Evolutionary conservation across 345 rosid genomes (phyloP).

Genomic region (Acer yangbiense): DNA sequence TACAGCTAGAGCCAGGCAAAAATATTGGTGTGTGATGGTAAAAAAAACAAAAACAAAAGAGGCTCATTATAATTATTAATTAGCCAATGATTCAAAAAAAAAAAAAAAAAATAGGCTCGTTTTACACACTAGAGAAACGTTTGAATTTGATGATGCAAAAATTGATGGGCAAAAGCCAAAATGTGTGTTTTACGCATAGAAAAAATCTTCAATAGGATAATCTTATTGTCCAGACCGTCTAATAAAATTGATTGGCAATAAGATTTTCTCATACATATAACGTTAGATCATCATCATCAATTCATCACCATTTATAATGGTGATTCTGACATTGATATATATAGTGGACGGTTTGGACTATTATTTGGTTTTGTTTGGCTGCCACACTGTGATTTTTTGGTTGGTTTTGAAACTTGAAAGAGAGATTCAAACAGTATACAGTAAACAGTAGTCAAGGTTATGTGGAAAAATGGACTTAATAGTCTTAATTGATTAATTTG

Average conservation of each 20-base stretch:
- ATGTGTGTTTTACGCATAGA: too few relatives aligned
- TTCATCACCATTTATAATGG: too few relatives aligned
- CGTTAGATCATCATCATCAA: not conserved
- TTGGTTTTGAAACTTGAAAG: not conserved
- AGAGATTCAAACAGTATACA: not conserved
- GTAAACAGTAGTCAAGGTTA: too few relatives aligned
- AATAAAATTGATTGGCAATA: too few relatives aligned
- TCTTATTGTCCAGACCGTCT: too few relatives aligned
- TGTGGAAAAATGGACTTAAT: not conserved
- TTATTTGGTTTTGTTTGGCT: not conserved
- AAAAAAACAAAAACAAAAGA: too few relatives aligned
- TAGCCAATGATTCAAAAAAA: not conserved
- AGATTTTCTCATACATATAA: too few relatives aligned
- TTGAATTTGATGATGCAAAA: not conserved
- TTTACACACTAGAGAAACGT: not conserved
- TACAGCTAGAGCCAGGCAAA: conserved; percentile 3
- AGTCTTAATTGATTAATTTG: too few relatives aligned
- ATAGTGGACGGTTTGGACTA: not conserved
- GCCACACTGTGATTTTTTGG: too few relatives aligned
- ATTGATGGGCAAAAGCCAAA: not conserved
- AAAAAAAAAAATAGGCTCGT: not conserved
- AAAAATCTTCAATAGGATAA: too few relatives aligned
- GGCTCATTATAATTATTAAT: not conserved
- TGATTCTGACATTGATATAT: not conserved
- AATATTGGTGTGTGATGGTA: not conserved